Conservation (phyloP, 1,284 basidiomycete species). For the Sporisorium iseilematis-ciliati region DNA sequence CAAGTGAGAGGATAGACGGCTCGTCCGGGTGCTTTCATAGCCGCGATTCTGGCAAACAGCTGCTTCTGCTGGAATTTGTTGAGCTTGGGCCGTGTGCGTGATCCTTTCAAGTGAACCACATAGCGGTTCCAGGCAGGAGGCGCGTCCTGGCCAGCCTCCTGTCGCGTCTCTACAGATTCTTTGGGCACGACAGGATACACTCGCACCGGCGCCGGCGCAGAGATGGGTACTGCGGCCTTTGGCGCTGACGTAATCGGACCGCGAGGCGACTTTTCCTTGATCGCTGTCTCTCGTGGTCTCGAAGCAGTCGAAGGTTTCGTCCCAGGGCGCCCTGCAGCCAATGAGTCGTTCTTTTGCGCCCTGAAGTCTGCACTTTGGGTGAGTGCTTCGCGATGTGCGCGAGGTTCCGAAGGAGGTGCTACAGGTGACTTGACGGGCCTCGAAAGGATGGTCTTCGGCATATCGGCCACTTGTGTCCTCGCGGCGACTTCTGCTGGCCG, state of each 20-base stretch:
- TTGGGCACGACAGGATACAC: constrained; percentile 33
- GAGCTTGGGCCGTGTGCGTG: constrained; percentile 30
- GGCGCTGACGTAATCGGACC: neutral
- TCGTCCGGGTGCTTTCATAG: constrained; percentile 38
- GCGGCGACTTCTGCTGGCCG: constrained; percentile 1
- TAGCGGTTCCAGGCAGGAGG: constrained; percentile 62
- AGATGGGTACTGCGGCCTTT: constrained; percentile 6
- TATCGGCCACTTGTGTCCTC: constrained; percentile 1
- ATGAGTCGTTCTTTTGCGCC: constrained; percentile 14
- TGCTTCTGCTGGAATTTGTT: constrained; percentile 48
- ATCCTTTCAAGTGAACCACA: constrained; percentile 41
- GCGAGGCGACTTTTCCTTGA: constrained; percentile 14
- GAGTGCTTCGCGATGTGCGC: neutral
- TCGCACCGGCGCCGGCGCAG: constrained; percentile 21
- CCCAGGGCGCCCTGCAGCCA: constrained; percentile 8
- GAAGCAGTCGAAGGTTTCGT: constrained; percentile 4
- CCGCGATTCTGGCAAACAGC: constrained; percentile 31
- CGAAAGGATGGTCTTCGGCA: constrained; percentile 35
- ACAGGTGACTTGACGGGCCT: constrained; percentile 20
- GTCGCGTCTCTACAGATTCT: constrained; percentile 47
- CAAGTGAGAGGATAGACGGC: constrained; percentile 56
- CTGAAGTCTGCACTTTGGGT: neutral
- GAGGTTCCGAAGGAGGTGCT: constrained; percentile 10
- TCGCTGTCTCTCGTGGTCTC: constrained; percentile 9
- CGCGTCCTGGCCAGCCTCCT: constrained; percentile 47